Evolutionary conservation across 2,329 filamentous ascomycete genomes (phyloP).

Genomic region (Paecilomyces dactylethromorphus): DNA sequence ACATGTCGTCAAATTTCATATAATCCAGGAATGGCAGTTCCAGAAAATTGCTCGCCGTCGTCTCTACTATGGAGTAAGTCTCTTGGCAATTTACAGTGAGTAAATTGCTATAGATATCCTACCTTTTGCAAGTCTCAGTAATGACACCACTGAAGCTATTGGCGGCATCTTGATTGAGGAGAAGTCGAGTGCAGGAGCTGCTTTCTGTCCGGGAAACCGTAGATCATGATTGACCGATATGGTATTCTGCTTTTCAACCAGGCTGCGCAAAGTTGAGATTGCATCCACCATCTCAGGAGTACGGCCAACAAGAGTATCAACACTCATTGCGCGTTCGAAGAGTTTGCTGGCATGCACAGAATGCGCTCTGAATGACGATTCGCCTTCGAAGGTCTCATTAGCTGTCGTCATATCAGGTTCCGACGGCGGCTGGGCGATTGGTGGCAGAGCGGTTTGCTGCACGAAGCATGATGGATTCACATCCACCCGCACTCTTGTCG

Average conservation of each 20-base stretch:
- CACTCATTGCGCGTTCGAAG: conserved; percentile 34
- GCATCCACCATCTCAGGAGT: conserved; percentile 33
- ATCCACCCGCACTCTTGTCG: neutral
- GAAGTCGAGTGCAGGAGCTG: conserved; percentile 18
- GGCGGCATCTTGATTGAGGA: conserved; percentile 31
- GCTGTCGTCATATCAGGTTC: conserved; percentile 7
- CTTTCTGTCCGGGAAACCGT: conserved; percentile 20
- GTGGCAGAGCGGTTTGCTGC: conserved; percentile 6
- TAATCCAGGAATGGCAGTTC: conserved; percentile 27
- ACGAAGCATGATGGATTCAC: conserved; percentile 3
- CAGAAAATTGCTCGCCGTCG: conserved; percentile 12
- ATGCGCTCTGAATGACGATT: conserved; percentile 43
- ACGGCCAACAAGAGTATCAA: conserved; percentile 25
- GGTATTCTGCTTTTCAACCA: conserved; percentile 31
- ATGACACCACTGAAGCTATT: conserved; percentile 21
- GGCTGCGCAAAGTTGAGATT: conserved; percentile 30
- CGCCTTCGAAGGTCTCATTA: conserved; percentile 40
- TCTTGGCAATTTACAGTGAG: neutral
- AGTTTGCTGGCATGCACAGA: conserved; percentile 41
- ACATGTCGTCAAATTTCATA: conserved; percentile 30
- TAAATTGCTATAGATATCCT: neutral
- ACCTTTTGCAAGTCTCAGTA: conserved; percentile 30
- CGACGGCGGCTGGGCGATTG: conserved; percentile 21
- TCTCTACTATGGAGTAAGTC: conserved; percentile 11
- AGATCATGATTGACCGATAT: conserved; percentile 16